phyloP scores from a whole-genome alignment of 139 green algal genomes.

The Haematococcus lacustris region DNA sequence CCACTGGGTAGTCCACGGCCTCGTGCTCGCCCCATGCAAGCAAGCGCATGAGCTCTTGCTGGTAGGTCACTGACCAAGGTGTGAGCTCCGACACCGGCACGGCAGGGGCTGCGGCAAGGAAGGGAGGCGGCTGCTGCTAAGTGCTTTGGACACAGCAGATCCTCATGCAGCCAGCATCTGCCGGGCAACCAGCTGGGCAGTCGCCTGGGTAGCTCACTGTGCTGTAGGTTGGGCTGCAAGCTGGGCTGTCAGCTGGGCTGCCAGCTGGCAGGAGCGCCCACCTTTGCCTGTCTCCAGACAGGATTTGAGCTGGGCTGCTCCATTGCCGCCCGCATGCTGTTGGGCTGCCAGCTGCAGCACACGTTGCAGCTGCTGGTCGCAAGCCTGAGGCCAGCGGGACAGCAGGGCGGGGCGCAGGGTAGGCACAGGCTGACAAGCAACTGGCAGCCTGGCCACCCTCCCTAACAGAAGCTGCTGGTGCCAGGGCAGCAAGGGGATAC shows the following conservation, averaged over 20 bases:
- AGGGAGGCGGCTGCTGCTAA: not conserved
- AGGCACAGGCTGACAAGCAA: not conserved
- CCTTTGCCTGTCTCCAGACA: not conserved
- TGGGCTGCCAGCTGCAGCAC: slow-evolving; percentile 38
- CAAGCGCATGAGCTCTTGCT: slow-evolving; percentile 62
- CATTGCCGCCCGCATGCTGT: slow-evolving; percentile 15
- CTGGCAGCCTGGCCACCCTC: no score
- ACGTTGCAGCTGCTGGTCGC: slow-evolving; percentile 50
- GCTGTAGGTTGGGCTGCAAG: not conserved
- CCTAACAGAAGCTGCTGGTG: no score
- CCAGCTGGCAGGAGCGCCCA: not conserved
- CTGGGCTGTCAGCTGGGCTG: not conserved
- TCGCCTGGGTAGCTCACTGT: not conserved
- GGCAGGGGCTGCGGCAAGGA: not conserved
- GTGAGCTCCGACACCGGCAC: slow-evolving; percentile 16
- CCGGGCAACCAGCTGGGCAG: not conserved
- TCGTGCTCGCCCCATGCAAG: slow-evolving; percentile 82
- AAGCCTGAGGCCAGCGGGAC: slow-evolving; percentile 25
- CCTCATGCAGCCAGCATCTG: not conserved
- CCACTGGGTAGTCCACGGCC: slow-evolving; percentile 74
- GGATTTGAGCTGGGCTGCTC: slow-evolving; percentile 9
- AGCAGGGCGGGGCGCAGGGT: not conserved
- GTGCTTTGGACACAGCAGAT: not conserved
- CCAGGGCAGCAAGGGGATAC: no score
- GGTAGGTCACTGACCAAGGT: slow-evolving; percentile 76